Conservation (phyloP, 1,284 basidiomycete genomes). For the Sporisorium scitamineum region DNA sequence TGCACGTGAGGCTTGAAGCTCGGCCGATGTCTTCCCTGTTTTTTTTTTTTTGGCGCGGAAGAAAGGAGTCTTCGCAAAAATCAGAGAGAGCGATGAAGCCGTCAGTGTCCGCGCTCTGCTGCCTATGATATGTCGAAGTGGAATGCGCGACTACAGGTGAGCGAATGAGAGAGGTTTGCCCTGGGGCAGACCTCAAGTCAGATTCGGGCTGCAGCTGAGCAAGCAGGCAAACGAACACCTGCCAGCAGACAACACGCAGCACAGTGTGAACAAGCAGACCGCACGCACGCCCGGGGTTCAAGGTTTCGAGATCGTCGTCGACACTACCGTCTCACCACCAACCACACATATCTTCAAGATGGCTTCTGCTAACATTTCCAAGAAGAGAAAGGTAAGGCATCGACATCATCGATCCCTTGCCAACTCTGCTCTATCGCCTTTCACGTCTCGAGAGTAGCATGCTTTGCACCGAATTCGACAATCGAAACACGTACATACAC, state of each 20-base stretch:
- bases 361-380: slow-evolving; percentile 67
- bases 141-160: neutral
- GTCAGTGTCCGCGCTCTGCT: neutral
- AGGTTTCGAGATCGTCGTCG: slow-evolving; percentile 26
- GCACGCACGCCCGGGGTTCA: slow-evolving; percentile 17
- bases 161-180: neutral
- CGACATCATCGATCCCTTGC: neutral
- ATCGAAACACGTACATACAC: neutral
- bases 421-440: slow-evolving; percentile 1
- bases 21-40: neutral
- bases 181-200: neutral
- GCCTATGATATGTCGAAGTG: neutral
- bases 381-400: slow-evolving; percentile 67
- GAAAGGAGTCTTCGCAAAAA: neutral
- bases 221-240: neutral
- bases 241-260: slow-evolving; percentile 7
- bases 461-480: neutral
- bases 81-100: neutral
- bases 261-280: neutral
- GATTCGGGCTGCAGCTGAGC: slow-evolving; percentile 2
- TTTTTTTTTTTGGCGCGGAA: neutral
- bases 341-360: slow-evolving; percentile 54
- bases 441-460: neutral
- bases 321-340: slow-evolving; percentile 37
- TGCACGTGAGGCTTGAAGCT: neutral